Conservation (phyloP, 2,329 filamentous ascomycete species). For the Calonectria fujianensis region DNA sequence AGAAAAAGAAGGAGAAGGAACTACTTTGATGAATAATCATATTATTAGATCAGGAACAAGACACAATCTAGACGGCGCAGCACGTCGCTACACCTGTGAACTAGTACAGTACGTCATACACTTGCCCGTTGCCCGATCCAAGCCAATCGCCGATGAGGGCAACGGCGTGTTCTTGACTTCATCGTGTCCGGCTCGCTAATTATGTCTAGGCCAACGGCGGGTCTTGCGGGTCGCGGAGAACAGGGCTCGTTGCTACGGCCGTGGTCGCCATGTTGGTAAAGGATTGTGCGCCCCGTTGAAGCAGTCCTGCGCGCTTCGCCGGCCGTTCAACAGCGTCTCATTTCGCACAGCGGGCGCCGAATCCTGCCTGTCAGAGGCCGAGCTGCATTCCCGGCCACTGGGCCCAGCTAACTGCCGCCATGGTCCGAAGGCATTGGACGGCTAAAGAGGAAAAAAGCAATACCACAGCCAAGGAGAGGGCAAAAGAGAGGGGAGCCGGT, state of each 20-base stretch:
- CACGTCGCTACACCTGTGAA: background rate
- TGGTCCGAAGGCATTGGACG: slow-evolving; percentile 5
- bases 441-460: slow-evolving; percentile 1
- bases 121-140: background rate
- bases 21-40: slow-evolving; percentile 8
- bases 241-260: background rate
- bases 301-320: slow-evolving; percentile 16
- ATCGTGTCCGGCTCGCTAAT: slow-evolving; percentile 5
- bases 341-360: background rate
- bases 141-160: background rate
- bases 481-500: background rate
- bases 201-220: background rate
- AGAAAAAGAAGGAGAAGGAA: background rate
- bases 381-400: slow-evolving; percentile 3
- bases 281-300: slow-evolving; percentile 20
- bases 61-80: background rate
- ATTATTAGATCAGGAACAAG: slow-evolving; percentile 1
- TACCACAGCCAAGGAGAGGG: background rate
- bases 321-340: slow-evolving; percentile 11
- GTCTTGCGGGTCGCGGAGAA: background rate
- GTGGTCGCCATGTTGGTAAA: background rate
- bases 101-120: background rate
- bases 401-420: slow-evolving; percentile 17
- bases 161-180: background rate
- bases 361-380: slow-evolving; percentile 9